Evolutionary conservation across 768 basidiomycete genomes (phyloP).

Genomic region (Coprinopsis marcescibilis): DNA sequence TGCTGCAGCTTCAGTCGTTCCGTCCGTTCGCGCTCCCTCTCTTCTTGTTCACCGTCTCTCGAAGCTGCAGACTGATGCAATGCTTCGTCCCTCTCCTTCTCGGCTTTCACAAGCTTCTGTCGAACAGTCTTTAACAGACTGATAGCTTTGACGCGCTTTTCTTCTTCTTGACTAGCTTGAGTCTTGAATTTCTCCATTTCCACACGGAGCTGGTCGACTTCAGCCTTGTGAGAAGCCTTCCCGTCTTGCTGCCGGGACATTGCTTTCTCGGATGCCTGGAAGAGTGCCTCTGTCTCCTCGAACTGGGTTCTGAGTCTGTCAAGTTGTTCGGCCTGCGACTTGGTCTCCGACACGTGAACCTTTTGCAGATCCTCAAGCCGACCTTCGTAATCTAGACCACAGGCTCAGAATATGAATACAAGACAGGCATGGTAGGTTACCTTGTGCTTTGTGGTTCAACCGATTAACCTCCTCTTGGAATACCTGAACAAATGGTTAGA

Average conservation of each 20-base stretch:
- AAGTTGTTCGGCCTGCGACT: slow-evolving; percentile 74
- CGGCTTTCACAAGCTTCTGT: slow-evolving; percentile 93
- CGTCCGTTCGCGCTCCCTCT: slow-evolving; percentile 48
- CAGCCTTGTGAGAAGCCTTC: slow-evolving; percentile 42
- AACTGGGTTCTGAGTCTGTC: slow-evolving; percentile 65
- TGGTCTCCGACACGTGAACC: slow-evolving; percentile 72
- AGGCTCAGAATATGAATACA: slow-evolving; percentile 3
- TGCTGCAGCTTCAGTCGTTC: slow-evolving; percentile 51
- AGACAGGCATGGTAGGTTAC: slow-evolving; percentile 37
- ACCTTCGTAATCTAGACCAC: slow-evolving; percentile 66
- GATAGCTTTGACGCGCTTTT: slow-evolving; percentile 93
- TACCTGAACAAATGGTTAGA: slow-evolving; percentile 33
- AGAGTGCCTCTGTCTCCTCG: slow-evolving; percentile 61
- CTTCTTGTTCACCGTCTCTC: slow-evolving; percentile 49
- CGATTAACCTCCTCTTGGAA: slow-evolving; percentile 76
- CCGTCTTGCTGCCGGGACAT: slow-evolving; percentile 45
- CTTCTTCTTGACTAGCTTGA: slow-evolving; percentile 87
- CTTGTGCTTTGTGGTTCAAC: slow-evolving; percentile 62
- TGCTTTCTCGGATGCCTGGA: slow-evolving; percentile 51
- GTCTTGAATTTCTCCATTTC: slow-evolving; percentile 60
- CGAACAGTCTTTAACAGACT: slow-evolving; percentile 91
- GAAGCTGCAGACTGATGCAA: slow-evolving; percentile 47
- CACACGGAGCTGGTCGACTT: slow-evolving; percentile 51
- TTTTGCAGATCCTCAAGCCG: slow-evolving; percentile 82
- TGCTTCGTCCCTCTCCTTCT: slow-evolving; percentile 86